Evolutionary conservation across 1,284 basidiomycete genomes (phyloP).

Genomic region (Rugiboletus extremiorientalis): DNA sequence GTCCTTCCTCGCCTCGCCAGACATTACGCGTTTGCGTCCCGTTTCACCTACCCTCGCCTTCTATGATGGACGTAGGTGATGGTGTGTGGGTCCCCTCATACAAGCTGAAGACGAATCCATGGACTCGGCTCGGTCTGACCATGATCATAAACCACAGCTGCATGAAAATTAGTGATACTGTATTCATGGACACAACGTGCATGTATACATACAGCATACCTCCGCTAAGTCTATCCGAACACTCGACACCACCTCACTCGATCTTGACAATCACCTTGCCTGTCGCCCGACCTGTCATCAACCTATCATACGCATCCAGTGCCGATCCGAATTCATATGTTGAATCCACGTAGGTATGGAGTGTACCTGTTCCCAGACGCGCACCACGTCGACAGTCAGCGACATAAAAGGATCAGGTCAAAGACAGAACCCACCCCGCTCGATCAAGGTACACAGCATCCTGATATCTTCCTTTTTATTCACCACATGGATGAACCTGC

Average conservation of each 20-base stretch:
- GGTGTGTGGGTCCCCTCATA: neutral
- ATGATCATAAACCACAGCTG: neutral
- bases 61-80: neutral
- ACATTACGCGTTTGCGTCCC: neutral
- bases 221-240: neutral
- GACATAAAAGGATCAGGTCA: too few relatives aligned
- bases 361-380: conserved; percentile 38
- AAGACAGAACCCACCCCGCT: conserved; percentile 21
- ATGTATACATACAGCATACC: neutral
- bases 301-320: conserved; percentile 56
- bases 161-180: neutral
- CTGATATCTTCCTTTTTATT: conserved; percentile 15
- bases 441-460: conserved; percentile 13
- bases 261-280: conserved; percentile 65
- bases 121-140: neutral
- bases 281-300: conserved; percentile 54
- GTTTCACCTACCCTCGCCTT: neutral
- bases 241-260: conserved; percentile 21
- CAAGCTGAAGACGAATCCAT: neutral
- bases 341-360: conserved; percentile 63
- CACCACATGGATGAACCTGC: conserved; percentile 8
- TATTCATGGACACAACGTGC: neutral
- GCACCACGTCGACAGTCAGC: neutral
- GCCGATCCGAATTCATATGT: conserved; percentile 57
- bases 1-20: neutral